Base-by-base conservation (phyloP, 2,329 filamentous ascomycete genomes). In the Colletotrichum spaethianum region DNA sequence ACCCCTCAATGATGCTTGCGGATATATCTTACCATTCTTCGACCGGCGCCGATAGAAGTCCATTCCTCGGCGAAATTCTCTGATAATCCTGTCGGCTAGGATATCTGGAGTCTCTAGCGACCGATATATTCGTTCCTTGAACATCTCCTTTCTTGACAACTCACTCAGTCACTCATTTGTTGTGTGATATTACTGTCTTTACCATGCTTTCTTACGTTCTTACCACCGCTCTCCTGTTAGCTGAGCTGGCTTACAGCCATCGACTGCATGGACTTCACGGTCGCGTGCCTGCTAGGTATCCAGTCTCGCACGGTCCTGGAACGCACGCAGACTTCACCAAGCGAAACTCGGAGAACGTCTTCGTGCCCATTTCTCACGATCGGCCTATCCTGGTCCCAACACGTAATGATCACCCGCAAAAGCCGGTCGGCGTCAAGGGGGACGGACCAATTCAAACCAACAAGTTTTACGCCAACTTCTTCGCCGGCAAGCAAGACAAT, bases 381-480 rank as follows among this genome's bases (percentile, higher is more conserved):
- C 57, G 20, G 9, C 69, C 69, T 8, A 40, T 72, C 23, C 16
- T 53, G 16, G 59, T 69, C n/a, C 69, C 65, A 8, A 44, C 26
- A n/a, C 42, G 65, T 18, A 48, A 33, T 14, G 64, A 68, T 31
- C 69, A 72, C n/a, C 69, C 69, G 12, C 69, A 72, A 18, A 57
- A 38, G 57, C 69, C 69, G 8, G 59, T 72, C 23, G 65, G 69
- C 8, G 52, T 72, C 14, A 23, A 26, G 23, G 52, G 55, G 12
- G 57, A 68, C 33, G 77, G 78, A 0, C 87, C 90, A 2, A 81
- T 92, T 63, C 83, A 87, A 48, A 93, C 92, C 12, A 93, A 93
- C 83, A 93, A 92, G 77, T 93, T 93, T 80, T 92, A 92, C 76
- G 85, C 90, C 71, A 94, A 94, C 75, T 89, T 94, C 72, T 93